Evolutionary conservation across 2,329 filamentous ascomycete species (phyloP), one percentile per base, ranked within the genome.

Genomic region (Aspergillus terreus): DNA sequence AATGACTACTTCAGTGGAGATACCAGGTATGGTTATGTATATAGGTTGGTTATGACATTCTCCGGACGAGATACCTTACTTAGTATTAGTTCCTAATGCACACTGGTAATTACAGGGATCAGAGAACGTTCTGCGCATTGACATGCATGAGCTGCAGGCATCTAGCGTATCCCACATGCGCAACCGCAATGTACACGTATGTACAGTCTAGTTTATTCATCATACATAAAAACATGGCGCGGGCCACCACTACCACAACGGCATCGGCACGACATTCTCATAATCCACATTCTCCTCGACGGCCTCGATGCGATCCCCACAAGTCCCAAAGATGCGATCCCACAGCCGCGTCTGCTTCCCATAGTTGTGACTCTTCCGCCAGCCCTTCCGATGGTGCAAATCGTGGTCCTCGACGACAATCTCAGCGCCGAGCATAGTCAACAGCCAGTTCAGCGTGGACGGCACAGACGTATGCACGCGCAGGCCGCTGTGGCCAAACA

Each of bases 331-430:
- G 10, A 54, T 36, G 6, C 48, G 17, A 15, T 54, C 52, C 52
- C 52, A 54, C n/a, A 54, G 35, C 6, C 52, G 23, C 1, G 52
- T 48, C 45, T 54, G 52, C 45, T 54, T 54, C 5, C 52, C 52
- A 19, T 54, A 54, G 10, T 54, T 54, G 21, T 51, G 35, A 9
- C 48, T 51, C 45, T 54, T 51, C n/a, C 52, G 44, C 48, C 48
- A 54, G 2, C 52, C 52, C 45, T 47, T 50, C 17, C 52, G 45
- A 32, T 46, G 45, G 41, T 51, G 49, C 40, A 51, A 33, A 21
- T 52, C 50, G 21, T 52, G 50, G 17, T 52, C 50, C 27, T 52
- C 50, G 42, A 52, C 46, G 23, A 49, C 46, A 23, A 52, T 52
- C 12, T 52, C 50, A 2, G 42, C 42, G n/a, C 43, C 46, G 6